Conservation (phyloP, 345 rosid species). For the Salix udensis region DNA sequence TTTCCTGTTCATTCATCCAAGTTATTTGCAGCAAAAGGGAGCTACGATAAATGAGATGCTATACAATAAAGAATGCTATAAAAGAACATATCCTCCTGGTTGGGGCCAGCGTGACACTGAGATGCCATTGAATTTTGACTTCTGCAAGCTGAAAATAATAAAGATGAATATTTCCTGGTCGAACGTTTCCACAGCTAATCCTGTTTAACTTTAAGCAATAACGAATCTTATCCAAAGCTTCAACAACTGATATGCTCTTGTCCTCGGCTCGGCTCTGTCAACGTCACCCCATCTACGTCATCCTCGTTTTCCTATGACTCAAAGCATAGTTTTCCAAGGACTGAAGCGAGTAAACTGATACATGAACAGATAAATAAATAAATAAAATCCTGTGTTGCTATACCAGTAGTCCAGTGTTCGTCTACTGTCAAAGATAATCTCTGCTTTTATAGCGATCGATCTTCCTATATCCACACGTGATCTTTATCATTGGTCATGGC, state of each 20-base stretch:
- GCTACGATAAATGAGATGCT: not conserved
- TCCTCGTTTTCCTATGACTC: not conserved
- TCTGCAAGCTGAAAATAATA: too few species aligned
- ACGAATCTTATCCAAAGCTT: not conserved
- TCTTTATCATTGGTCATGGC: not conserved
- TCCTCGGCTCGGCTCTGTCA: not conserved
- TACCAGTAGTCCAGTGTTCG: not conserved
- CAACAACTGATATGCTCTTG: not conserved
- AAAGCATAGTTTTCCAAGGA: not conserved
- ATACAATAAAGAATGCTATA: not conserved
- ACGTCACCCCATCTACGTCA: not conserved
- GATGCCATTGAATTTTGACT: slow-evolving; percentile 11
- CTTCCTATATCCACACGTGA: not conserved
- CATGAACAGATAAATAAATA: too few species aligned
- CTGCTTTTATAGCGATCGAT: not conserved
- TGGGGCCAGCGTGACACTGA: not conserved
- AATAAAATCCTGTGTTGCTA: not conserved
- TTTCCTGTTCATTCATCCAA: not conserved
- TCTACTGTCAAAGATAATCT: slow-evolving; percentile 10
- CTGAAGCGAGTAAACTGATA: not conserved
- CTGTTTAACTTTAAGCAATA: not conserved
- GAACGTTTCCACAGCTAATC: slow-evolving; percentile 13
- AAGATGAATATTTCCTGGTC: not conserved
- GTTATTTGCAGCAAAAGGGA: not conserved
- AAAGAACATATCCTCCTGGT: not conserved